phyloP scores from a whole-genome alignment of 2,329 filamentous ascomycete genomes.

The Arachnopeziza araneosa region DNA sequence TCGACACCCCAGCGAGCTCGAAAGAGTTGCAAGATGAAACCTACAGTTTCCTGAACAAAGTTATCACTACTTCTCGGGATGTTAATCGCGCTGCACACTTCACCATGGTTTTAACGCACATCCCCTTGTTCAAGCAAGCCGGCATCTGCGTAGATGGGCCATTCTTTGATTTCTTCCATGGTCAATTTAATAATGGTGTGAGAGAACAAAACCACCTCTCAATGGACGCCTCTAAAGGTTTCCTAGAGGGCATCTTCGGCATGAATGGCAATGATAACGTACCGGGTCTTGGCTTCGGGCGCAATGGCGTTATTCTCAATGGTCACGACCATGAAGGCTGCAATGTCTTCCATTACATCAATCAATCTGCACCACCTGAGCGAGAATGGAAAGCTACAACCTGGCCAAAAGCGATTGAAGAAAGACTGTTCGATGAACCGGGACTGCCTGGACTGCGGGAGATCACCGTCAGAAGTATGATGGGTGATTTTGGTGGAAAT shows the following conservation, averaged over 20 bases:
- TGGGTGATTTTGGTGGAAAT: slow-evolving; percentile 93
- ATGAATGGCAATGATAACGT: slow-evolving; percentile 59
- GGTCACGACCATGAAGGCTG: slow-evolving; percentile 96
- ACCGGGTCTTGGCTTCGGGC: slow-evolving; percentile 56
- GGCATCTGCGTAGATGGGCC: slow-evolving; percentile 82
- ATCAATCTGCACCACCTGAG: slow-evolving; percentile 43
- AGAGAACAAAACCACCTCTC: slow-evolving; percentile 91
- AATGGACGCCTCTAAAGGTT: slow-evolving; percentile 60
- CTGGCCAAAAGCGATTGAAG: slow-evolving; percentile 41
- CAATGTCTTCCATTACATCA: slow-evolving; percentile 78
- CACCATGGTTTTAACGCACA: slow-evolving; percentile 84
- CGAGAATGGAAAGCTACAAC: slow-evolving; percentile 36
- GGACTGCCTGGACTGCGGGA: slow-evolving; percentile 67
- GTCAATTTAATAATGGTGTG: slow-evolving; percentile 63
- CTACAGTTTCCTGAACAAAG: slow-evolving; percentile 68
- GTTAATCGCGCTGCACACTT: slow-evolving; percentile 61
- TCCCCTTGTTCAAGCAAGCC: slow-evolving; percentile 77
- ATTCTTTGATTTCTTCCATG: slow-evolving; percentile 70
- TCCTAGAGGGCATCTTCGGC: slow-evolving; percentile 82
- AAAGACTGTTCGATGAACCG: slow-evolving; percentile 36
- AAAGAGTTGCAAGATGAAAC: slow-evolving; percentile 65
- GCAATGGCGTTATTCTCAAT: slow-evolving; percentile 75
- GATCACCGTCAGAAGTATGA: slow-evolving; percentile 94
- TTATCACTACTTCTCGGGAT: slow-evolving; percentile 57
- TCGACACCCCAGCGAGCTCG: slow-evolving; percentile 75